Conservation (phyloP, 805 yeast genomes). For the Metschnikowia koreensis region DNA sequence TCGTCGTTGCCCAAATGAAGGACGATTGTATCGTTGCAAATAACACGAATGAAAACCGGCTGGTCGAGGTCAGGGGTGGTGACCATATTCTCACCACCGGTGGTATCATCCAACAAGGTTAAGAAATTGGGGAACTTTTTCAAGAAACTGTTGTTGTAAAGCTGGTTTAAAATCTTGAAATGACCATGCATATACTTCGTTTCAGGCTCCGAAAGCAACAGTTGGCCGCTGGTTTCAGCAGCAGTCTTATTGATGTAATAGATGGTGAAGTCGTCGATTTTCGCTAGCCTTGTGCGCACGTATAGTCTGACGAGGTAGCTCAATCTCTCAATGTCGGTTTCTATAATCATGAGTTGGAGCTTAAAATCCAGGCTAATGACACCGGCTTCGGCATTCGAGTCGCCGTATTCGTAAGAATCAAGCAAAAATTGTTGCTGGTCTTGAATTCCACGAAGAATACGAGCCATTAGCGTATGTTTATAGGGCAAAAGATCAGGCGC, state of each 20-base stretch:
- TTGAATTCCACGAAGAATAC: conserved; percentile 58
- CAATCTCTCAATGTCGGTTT: conserved; percentile 86
- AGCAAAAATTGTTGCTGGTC: conserved; percentile 70
- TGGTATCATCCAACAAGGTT: conserved; percentile 72
- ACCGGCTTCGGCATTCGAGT: conserved; percentile 39
- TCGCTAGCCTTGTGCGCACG: conserved; percentile 70
- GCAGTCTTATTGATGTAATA: conserved; percentile 45
- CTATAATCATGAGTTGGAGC: conserved; percentile 77
- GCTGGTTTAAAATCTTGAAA: conserved; percentile 56
- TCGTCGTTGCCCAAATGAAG: conserved; percentile 30
- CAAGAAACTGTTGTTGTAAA: conserved; percentile 68
- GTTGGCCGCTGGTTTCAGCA: conserved; percentile 21
- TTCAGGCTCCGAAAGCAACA: conserved; percentile 56
- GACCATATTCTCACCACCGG: conserved; percentile 64
- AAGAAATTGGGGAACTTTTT: conserved; percentile 63
- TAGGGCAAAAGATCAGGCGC: conserved; percentile 85
- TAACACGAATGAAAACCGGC: conserved; percentile 74
- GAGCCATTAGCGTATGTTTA: conserved; percentile 55
- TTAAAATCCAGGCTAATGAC: conserved; percentile 54
- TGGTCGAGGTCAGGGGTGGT: conserved; percentile 71
- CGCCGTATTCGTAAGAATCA: conserved; percentile 74
- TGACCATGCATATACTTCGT: conserved; percentile 64
- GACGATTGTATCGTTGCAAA: conserved; percentile 32
- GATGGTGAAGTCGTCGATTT: conserved; percentile 69
- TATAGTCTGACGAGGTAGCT: conserved; percentile 80